Evolutionary conservation across 2,329 filamentous ascomycete species (phyloP).

Genomic region (Fusarium sp.): DNA sequence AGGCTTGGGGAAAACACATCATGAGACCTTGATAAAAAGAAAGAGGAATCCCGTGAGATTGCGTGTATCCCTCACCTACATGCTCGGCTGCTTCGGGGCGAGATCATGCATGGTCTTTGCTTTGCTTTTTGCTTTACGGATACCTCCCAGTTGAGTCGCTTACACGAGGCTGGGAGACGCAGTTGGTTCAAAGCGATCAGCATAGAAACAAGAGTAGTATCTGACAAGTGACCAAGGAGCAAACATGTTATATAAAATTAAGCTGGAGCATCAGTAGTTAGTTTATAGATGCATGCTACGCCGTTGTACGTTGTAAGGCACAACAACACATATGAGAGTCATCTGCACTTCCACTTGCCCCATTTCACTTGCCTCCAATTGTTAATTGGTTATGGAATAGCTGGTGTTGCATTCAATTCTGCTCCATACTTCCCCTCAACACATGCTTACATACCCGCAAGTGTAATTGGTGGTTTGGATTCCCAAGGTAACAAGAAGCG

Average conservation of each 20-base stretch:
- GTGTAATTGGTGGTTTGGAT: no score
- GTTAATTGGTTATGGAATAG: neutral
- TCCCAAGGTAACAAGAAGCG: no score
- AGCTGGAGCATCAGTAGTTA: neutral
- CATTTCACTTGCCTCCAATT: neutral
- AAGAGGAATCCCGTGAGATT: constrained; percentile 21
- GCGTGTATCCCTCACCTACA: neutral
- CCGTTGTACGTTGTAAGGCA: neutral
- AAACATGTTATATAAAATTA: neutral
- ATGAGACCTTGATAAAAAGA: constrained; percentile 17
- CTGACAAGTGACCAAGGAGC: neutral
- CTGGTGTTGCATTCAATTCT: neutral
- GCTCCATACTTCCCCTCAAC: neutral
- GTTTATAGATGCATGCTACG: neutral
- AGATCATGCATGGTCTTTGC: neutral
- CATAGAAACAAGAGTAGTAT: neutral
- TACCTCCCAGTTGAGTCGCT: neutral
- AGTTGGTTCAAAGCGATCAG: neutral
- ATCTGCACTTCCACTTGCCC: neutral
- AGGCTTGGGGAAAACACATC: constrained; percentile 1
- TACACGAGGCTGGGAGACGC: neutral
- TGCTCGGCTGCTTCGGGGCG: constrained; percentile 3
- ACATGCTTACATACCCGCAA: neutral
- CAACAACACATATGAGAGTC: neutral
- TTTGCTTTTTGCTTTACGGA: neutral